phyloP scores from a whole-genome alignment of 768 basidiomycete genomes.

The Floccularia luteovirens region DNA sequence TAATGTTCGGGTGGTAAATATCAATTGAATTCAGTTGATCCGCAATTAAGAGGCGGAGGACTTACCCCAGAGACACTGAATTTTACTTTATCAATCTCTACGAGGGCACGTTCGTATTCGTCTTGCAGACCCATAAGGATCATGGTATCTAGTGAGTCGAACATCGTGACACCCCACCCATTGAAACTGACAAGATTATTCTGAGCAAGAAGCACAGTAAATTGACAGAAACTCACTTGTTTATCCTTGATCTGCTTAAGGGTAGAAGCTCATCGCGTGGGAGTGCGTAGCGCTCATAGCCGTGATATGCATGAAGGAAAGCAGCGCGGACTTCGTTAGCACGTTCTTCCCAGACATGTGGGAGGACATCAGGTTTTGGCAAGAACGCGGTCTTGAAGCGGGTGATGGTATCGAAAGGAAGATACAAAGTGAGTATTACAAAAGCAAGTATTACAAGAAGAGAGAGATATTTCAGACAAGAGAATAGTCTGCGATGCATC shows the following conservation, averaged over 20 bases:
- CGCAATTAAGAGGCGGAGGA: background rate
- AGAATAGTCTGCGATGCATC: too few species aligned
- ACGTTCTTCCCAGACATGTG: slow-evolving; percentile 39
- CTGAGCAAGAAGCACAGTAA: background rate
- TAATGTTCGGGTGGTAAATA: too few species aligned
- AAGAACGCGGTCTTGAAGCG: too few species aligned
- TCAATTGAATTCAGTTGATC: too few species aligned
- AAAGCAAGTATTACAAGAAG: too few species aligned
- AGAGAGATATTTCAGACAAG: too few species aligned
- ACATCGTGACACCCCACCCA: slow-evolving; percentile 70
- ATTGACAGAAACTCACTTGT: slow-evolving; percentile 27
- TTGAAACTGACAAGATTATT: slow-evolving; percentile 67
- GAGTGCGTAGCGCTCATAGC: slow-evolving; percentile 53
- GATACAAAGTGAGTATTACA: too few species aligned
- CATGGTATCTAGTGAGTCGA: slow-evolving; percentile 86
- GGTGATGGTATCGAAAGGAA: too few species aligned
- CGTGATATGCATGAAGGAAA: slow-evolving; percentile 61
- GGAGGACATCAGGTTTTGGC: slow-evolving; percentile 13
- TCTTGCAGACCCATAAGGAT: slow-evolving; percentile 68
- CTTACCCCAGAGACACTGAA: slow-evolving; percentile 41
- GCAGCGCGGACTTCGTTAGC: slow-evolving; percentile 53
- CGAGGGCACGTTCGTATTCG: slow-evolving; percentile 61
- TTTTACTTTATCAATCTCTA: slow-evolving; percentile 37
- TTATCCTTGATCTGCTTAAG: slow-evolving; percentile 30
- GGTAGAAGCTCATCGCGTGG: slow-evolving; percentile 61